Evolutionary conservation across 768 basidiomycete species (phyloP), one percentile per base, ranked within the genome.

Genomic region (Lentinula aciculospora): DNA sequence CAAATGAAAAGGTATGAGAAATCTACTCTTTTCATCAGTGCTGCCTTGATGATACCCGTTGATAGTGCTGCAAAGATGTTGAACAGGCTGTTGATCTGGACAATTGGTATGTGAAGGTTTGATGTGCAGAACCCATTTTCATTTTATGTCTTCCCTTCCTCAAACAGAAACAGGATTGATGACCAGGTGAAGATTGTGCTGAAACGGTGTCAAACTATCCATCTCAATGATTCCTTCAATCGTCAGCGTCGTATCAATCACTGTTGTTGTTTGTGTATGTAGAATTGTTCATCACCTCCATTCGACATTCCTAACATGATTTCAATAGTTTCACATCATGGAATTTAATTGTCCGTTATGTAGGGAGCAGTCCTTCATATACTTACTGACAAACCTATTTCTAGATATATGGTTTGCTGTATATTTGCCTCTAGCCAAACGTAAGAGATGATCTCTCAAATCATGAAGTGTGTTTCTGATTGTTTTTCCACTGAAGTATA

Each of bases 361-460:
- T 31, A 23, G 25, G 23, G 12, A 9, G 0, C 8, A 45, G 44
- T 23, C 21, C 21, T 13, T 10, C 10, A 15, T 19, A 15, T 2
- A 19, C 10, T 3, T 3, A 31, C 17, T 50, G 32, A 29, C 32
- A 50, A 3, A n/a, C 10, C 17, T n/a, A n/a, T 28, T 5, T 27
- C 7, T 23, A 69, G 68, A 62, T 53, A 60, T 68, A 10, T 69
- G 67, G 68, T 60, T 69, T 29, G 63, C 67, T 19, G 59, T 68
- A 17, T 68, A 68, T 57, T 61, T 63, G 1, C 37, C 68, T 36
- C 58, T 69, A 27, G 67, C 67, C 1, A 69, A 68, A 58, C 40
- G 67, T 66, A 50, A 31, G 63, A 25, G 36, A 53, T 51, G 1
- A 10, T 42, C 25, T n/a, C n/a, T n/a, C n/a, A n/a, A 12, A 2